Percentiles rank a stretch among this genome's conserved stretches.
Conservation (phyloP, 2,329 filamentous ascomycete genomes). For the Phoma herbarum region DNA sequence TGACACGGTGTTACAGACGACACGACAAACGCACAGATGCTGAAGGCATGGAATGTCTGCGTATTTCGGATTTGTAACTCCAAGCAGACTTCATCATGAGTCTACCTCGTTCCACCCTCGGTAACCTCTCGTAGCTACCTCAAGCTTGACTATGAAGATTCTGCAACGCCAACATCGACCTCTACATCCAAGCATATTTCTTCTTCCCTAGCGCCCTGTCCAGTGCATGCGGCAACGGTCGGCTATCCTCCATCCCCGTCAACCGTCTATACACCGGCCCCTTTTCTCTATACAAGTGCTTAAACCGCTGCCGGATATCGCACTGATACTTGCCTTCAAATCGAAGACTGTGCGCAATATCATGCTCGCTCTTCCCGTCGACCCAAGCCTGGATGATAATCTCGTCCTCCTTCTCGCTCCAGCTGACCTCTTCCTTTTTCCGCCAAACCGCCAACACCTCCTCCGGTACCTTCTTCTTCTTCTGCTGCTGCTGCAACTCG, state of each 20-base stretch:
- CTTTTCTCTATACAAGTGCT: slow-evolving; percentile 1
- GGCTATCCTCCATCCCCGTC: slow-evolving; percentile 3
- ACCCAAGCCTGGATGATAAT: slow-evolving; percentile 14
- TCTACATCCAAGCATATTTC: slow-evolving; percentile 8
- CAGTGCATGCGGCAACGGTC: neutral
- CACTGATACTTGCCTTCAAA: slow-evolving; percentile 5
- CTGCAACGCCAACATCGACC: neutral
- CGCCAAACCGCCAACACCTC: slow-evolving; percentile 8
- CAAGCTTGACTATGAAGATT: neutral
- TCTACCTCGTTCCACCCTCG: neutral
- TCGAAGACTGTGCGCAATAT: slow-evolving; percentile 1
- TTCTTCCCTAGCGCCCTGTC: slow-evolving; percentile 3
- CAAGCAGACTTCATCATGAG: neutral
- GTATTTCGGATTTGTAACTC: neutral
- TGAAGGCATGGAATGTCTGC: neutral
- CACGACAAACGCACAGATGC: neutral
- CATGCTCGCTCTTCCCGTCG: slow-evolving; percentile 2
- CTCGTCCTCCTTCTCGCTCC: slow-evolving; percentile 17
- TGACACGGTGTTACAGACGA: neutral
- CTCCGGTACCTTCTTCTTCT: slow-evolving; percentile 15
- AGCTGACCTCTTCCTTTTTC: slow-evolving; percentile 2
- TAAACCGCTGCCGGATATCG: slow-evolving; percentile 7
- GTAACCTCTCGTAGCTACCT: neutral
- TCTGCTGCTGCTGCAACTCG: neutral
- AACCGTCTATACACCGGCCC: slow-evolving; percentile 12